These are phyloP conservation scores for Tieghemiomyces parasiticus DNA, from an alignment of 192 early-diverging fungal genomes.

Conservation along the genomic window DNA sequence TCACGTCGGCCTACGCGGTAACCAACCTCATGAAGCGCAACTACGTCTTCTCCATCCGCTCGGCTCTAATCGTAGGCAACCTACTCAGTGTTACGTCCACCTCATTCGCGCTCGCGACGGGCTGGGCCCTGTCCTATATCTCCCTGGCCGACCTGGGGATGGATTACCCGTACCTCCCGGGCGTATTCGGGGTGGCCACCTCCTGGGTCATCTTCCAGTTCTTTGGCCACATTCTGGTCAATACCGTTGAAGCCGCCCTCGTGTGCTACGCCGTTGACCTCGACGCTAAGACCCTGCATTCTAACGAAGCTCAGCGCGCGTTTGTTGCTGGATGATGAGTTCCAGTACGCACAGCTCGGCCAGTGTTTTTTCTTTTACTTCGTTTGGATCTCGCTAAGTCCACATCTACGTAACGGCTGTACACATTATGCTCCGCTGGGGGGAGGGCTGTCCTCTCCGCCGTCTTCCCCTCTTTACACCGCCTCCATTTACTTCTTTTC, in stretches of 20 bases:
- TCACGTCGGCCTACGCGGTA: conserved; percentile 2
- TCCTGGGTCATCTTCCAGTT: conserved; percentile 9
- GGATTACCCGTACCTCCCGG: conserved; percentile 5
- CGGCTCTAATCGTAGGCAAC: background rate
- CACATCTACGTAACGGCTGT: too few species aligned
- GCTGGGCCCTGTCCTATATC: background rate
- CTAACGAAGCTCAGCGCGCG: background rate
- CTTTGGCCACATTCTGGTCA: conserved; percentile 11
- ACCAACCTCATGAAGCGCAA: conserved; percentile 7
- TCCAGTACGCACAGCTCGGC: too few species aligned
- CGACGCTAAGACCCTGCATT: background rate
- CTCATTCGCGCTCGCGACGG: background rate
- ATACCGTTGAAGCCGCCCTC: conserved; percentile 1
- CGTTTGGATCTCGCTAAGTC: too few species aligned
- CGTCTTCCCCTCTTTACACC: too few species aligned
- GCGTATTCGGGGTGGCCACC: background rate
- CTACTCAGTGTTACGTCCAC: conserved; percentile 8
- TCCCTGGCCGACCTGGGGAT: background rate
- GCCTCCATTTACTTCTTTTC: too few species aligned
- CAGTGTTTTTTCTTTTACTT: too few species aligned
- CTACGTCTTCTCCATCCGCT: background rate
- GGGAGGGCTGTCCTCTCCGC: too few species aligned
- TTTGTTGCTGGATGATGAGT: too few species aligned
- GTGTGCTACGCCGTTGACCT: conserved; percentile 8
- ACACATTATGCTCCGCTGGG: too few species aligned